Base-by-base conservation (phyloP, 768 basidiomycete genomes). In the Phylloporus rhodoxanthus region DNA sequence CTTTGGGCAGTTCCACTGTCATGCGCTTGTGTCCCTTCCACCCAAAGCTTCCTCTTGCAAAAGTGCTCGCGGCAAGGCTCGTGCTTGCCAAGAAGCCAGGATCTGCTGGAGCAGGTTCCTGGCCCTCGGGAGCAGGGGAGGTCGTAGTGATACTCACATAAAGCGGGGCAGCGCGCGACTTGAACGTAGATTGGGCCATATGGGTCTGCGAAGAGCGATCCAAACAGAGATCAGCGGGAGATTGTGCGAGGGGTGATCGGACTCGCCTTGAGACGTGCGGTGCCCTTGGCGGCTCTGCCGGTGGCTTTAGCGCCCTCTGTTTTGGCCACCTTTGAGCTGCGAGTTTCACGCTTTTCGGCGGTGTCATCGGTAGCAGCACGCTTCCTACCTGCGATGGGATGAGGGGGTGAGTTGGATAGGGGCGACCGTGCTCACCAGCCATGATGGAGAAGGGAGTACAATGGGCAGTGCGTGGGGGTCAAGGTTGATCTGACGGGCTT, bases 21-120 rank as follows among this genome's bases (percentile, higher is more conserved):
- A 90, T 66, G 21, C 81, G 76, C 64, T 82, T 85, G 64, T 67
- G 78, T 2, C 84, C 88, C 64, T 89, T 91, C 89, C 89, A 91
- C 15, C 90, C 89, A 63, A 85, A 88, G 61, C 85, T 87, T 10
- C 88, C 87, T 0, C 87, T 88, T 13, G 71, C 59, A 66, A 91
- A 89, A 33, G 77, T 71, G 50, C 68, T 76, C 2, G 89, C 79
- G 4, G 75, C 56, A 7, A 89, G 72, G 0, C 77, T 75, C 19
- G 82, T 63, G 36, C 68, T 74, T 14, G 78, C 79, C 53, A 89
- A 71, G 61, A 78, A 74, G 9, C 85, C 87, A 23, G 79, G 72
- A 65, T 88, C 87, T 4, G 62, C 66, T 4, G 68, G 58, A 5
- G 60, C 56, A 10, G 70, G 54, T 17, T 62, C 63, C 20, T 69